Evolutionary conservation across 2,329 filamentous ascomycete genomes (phyloP), one percentile per base, ranked within the genome.

Genomic region (Acephala macrosclerotiorum): DNA sequence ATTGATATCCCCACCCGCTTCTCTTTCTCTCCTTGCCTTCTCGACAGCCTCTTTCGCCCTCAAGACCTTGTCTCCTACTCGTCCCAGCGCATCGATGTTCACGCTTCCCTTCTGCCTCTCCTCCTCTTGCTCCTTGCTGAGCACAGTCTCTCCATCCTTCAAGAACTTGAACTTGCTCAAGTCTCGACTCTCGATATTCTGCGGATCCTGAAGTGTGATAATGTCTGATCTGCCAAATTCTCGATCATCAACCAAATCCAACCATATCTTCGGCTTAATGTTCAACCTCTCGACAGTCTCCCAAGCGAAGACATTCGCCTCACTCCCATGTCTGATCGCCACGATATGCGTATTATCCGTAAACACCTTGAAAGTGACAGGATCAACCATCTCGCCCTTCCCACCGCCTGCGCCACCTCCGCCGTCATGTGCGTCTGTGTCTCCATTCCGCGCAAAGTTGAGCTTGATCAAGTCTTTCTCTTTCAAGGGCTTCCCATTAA

Each of bases 311-410:
- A 97, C 96, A 79, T 99, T 99, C 58, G 95, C 95, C 65, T 94
- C 95, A 63, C 85, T 91, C 62, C 87, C 88, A 78, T 91, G 89
- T 64, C 89, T 86, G 69, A 99, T 84, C 18, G 94, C 95, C 55
- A 98, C 93, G 65, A 99, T 93, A 79, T 98, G 96, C 3, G 96
- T 98, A 79, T 98, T 98, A 78, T 99, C 94, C 56, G 96, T 99
- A 75, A 99, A 93, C 49, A 97, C 92, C 79, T 99, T 99, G 84
- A 92, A 98, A 0, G 94, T 97, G 56, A 99, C 95, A 0, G 96
- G 96, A 75, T 99, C 96, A 69, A 98, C 93, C 74, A 96, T 92
- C 73, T 98, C 96, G 61, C 88, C 91, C 66, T 85, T 83, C 18
- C 82, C 85, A 68, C 88, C 85, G 29, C 83, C 85, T 67, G 85